A percentile compares a stretch with the other conserved stretches of the same genome.
phyloP scores from a whole-genome alignment of 441 rosid genomes.

The Brassica hybrid region DNA sequence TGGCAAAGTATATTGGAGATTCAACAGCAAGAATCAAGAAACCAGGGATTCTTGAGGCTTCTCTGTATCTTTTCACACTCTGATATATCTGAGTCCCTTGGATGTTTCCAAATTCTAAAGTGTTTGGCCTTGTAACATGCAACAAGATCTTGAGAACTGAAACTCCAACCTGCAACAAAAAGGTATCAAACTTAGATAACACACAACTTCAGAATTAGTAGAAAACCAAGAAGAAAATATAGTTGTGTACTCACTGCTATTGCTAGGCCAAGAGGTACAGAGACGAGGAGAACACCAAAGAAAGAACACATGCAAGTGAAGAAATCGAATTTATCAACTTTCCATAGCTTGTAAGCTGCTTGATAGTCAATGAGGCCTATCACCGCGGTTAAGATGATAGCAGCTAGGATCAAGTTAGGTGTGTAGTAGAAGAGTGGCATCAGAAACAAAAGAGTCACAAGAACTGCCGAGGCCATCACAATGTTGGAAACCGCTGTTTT shows the following conservation, averaged over 20 bases:
- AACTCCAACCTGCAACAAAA: conserved; percentile 73
- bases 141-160: conserved; percentile 85
- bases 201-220: conserved; percentile 12
- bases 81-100: conserved; percentile 83
- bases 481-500: conserved; percentile 83
- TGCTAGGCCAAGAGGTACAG: conserved; percentile 90
- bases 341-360: conserved; percentile 74
- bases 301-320: conserved; percentile 82
- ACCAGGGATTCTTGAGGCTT: conserved; percentile 73
- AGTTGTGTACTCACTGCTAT: conserved; percentile 63
- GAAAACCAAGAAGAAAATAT: not conserved
- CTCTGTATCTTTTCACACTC: conserved; percentile 68
- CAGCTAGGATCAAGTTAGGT: conserved; percentile 81
- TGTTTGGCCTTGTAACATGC: conserved; percentile 89
- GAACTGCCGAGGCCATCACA: conserved; percentile 82
- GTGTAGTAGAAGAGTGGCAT: conserved; percentile 97
- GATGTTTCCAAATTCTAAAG: conserved; percentile 74
- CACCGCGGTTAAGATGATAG: conserved; percentile 94
- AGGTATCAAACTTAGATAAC: conserved; percentile 20
- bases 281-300: conserved; percentile 93
- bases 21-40: conserved; percentile 79
- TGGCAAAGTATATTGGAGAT: conserved; percentile 90
- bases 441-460: conserved; percentile 84
- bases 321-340: conserved; percentile 95
- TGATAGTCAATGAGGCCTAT: conserved; percentile 85